Base-by-base conservation (phyloP, 257 asterid genomes). In the Cordia subcordata region DNA sequence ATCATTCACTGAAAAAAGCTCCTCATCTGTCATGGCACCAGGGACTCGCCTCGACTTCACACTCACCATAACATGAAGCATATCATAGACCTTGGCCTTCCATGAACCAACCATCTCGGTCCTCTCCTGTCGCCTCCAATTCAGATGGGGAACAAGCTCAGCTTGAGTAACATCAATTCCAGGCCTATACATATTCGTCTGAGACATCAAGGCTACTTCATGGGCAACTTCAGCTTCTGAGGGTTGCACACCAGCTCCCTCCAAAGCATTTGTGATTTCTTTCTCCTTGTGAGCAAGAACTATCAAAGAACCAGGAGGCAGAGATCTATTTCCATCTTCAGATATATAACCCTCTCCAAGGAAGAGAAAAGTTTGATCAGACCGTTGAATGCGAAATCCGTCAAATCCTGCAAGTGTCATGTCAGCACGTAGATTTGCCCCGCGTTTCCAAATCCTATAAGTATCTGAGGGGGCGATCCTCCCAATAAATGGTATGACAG, bases 351-450 rank as follows among this genome's bases (percentile, higher is more conserved):
- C 97, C 51, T 89, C 99, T 66, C 99, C 97, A 27, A 93, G 96
- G 62, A 93, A 93, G 70, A 93, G 87, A 69, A 89, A 86, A 40
- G 97, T 93, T 72, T 93, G 97, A 79, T 93, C 97, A 42, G 96
- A 86, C 45, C 99, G 89, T 59, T 93, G 97, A 60, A 93, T 89
- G 38, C 99, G 96, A 53, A 93, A 85, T 57, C 99, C 99, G 72
- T 93, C 99, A 70, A 93, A 93, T 45, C 99, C 99, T 1, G 97
- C 96, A 60, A 93, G 95, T 58, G 99, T 93, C 99, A 93, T 93
- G 79, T 93, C 99, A 42, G 99, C 99, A 38, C 99, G 94, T 62
- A 93, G 94, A 77, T 93, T 93, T 38, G 99, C 85, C 21, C 99
- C 97, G 47, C 94, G 90, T 70, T 93, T 93, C 99, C 99, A 93